A percentile compares a stretch with the other conserved stretches of the same genome.
These are phyloP conservation scores for Tricholoma saponaceum DNA, from an alignment of 768 basidiomycete genomes.

Conservation along the genomic window DNA sequence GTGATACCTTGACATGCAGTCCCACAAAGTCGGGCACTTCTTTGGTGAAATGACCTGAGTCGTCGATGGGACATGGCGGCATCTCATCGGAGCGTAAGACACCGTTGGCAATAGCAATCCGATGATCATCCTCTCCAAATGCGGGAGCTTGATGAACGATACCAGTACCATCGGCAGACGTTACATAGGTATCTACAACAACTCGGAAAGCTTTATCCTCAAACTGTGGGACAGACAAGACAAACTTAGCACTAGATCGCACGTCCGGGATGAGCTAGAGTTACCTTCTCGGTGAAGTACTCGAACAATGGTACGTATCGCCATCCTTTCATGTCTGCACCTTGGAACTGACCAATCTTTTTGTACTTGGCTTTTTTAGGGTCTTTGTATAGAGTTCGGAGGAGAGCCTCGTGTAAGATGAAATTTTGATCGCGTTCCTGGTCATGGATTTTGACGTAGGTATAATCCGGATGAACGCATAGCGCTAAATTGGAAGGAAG, in stretches of 20 bases:
- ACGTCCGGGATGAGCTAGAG: neutral
- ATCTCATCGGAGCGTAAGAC: slow-evolving; percentile 84
- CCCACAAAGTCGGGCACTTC: slow-evolving; percentile 91
- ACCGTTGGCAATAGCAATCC: slow-evolving; percentile 81
- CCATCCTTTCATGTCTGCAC: slow-evolving; percentile 94
- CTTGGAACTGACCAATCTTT: slow-evolving; percentile 84
- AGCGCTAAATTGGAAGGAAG: slow-evolving; percentile 92
- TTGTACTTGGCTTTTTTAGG: slow-evolving; percentile 96
- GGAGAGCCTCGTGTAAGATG: slow-evolving; percentile 85
- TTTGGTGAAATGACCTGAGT: slow-evolving; percentile 80
- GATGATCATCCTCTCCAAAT: slow-evolving; percentile 98
- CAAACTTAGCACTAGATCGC: neutral
- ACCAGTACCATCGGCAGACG: slow-evolving; percentile 90
- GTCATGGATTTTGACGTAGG: slow-evolving; percentile 96
- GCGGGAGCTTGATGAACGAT: slow-evolving; percentile 99
- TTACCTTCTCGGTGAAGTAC: slow-evolving; percentile 91
- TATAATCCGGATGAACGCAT: slow-evolving; percentile 95
- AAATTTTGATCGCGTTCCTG: slow-evolving; percentile 81
- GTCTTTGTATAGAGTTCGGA: slow-evolving; percentile 90
- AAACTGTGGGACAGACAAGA: slow-evolving; percentile 47
- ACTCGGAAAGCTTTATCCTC: slow-evolving; percentile 90
- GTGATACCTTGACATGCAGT: slow-evolving; percentile 76
- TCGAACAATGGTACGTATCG: slow-evolving; percentile 93
- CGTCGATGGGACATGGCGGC: slow-evolving; percentile 96
- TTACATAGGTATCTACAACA: slow-evolving; percentile 89